Conservation (phyloP, 495 filamentous ascomycete species). For the Thozetella sp. region DNA sequence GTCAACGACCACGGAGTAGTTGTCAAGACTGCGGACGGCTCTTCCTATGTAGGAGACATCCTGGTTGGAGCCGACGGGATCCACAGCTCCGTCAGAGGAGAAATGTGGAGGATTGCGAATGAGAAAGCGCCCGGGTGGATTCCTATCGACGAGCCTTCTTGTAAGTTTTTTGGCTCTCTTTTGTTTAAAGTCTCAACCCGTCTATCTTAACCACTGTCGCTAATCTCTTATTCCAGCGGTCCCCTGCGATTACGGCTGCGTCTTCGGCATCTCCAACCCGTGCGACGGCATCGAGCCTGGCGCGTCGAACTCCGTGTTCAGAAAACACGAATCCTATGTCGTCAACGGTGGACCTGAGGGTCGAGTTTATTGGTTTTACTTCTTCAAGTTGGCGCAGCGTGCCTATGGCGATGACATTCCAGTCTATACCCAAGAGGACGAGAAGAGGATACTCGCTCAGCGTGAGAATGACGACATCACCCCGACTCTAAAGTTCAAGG, state of each 20-base stretch:
- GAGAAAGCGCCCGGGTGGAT: no score
- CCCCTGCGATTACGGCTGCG: constrained; percentile 21
- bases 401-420: no score
- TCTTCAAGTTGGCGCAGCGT: no score
- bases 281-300: constrained; percentile 35
- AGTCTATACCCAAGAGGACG: no score
- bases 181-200: constrained; percentile 54
- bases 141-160: no score
- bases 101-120: constrained; percentile 40
- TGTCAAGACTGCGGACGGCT: constrained; percentile 37
- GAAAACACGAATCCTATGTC: constrained; percentile 24
- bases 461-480: no score
- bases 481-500: constrained; percentile 28
- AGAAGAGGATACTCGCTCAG: no score
- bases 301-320: constrained; percentile 37
- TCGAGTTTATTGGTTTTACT: no score
- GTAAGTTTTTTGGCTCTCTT: constrained; percentile 38
- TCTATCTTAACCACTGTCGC: constrained; percentile 34
- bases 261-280: constrained; percentile 39
- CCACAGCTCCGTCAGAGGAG: constrained; percentile 41
- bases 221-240: constrained; percentile 20
- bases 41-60: constrained; percentile 35
- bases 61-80: constrained; percentile 55
- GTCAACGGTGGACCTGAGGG: no score
- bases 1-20: constrained; percentile 14